These are phyloP conservation scores for Eimeria acervulina DNA, from an alignment of 169 alveolate species.

Conservation along the genomic window DNA sequence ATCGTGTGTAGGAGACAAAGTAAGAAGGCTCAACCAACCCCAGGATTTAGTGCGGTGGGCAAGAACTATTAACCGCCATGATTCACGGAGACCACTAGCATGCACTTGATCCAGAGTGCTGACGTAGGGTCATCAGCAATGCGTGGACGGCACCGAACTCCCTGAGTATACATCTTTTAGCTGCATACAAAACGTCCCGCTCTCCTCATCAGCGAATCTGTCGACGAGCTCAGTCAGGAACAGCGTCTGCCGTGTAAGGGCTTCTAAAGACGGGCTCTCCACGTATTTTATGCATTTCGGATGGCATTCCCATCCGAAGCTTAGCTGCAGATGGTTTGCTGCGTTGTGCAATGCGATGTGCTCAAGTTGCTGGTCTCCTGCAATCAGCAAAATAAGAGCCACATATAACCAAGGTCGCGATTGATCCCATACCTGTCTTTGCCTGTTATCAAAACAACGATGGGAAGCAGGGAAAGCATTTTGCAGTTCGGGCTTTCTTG, in stretches of 20 bases:
- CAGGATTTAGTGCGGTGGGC: not conserved
- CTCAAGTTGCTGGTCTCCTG: slow-evolving; percentile 83
- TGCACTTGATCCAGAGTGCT: not conserved
- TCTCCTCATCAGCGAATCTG: slow-evolving; percentile 76
- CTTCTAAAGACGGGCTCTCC: slow-evolving; percentile 71
- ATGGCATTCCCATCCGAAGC: slow-evolving; percentile 77
- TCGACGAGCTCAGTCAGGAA: slow-evolving; percentile 74
- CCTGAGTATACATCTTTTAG: slow-evolving; percentile 49
- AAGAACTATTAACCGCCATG: not conserved
- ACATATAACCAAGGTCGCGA: not conserved
- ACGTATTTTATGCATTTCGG: slow-evolving; percentile 82
- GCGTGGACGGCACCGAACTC: not conserved
- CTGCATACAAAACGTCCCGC: slow-evolving; percentile 79
- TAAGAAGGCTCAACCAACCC: not conserved
- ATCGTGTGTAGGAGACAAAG: slow-evolving; percentile 5
- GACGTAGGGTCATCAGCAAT: not conserved
- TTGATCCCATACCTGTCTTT: not conserved
- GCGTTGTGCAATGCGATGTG: slow-evolving; percentile 81
- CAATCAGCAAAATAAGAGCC: not conserved
- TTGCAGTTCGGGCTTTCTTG: not conserved
- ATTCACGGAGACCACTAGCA: not conserved
- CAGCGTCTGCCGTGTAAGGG: slow-evolving; percentile 72
- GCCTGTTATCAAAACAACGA: not conserved
- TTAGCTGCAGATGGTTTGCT: slow-evolving; percentile 68
- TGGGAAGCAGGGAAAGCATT: not conserved